Base-by-base conservation (phyloP, 2,329 filamentous ascomycete genomes). In the Paracoccidioides brasiliensis region DNA sequence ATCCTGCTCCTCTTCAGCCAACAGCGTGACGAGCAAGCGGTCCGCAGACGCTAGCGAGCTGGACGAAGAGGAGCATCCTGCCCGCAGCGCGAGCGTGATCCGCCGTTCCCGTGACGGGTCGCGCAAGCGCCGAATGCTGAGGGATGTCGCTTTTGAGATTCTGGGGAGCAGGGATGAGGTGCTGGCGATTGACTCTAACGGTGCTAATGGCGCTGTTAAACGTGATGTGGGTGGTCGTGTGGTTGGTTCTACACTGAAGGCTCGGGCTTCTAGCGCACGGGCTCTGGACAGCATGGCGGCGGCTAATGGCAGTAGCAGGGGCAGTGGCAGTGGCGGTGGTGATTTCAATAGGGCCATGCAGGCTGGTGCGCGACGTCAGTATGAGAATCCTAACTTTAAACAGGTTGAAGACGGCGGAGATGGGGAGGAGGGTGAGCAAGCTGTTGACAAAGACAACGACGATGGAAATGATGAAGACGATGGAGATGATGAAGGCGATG, bases 1-100 rank as follows among this genome's bases (percentile, higher is more conserved):
- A 3, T 73, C 71, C 1, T 66, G 71, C 4, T 72, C 70, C 12
- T 72, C 71, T 1, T 73, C 71, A 5, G 70, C 70, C 6, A 69
- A 69, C 55, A 72, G 70, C 55, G 70, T 67, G 0, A 68, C 68
- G 8, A 73, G 70, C 60, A 73, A 73, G 57, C 51, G 51, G 3
- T 72, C 70, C 4, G 70, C 70, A 5, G 68, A 72, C 50, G 68
- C 69, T 38, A 70, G 66, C 41, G 70, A 70, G 14, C 63, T 67
- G 33, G 70, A 73, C n/a, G 64, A 65, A 2, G 58, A 53, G 30
- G 55, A 51, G 55, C 9, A 53, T 51, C 32, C 30, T 40, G 3
- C 28, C 9, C 5, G 44, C 57, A 22, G 22, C 22, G 22, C 22
- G 22, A 22, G 22, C 9, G 43, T 49, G 14, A 54, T 55, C 40